These are phyloP conservation scores for Wickerhamiella allomyrinae DNA, from an alignment of 805 yeast species.

Conservation along the genomic window DNA sequence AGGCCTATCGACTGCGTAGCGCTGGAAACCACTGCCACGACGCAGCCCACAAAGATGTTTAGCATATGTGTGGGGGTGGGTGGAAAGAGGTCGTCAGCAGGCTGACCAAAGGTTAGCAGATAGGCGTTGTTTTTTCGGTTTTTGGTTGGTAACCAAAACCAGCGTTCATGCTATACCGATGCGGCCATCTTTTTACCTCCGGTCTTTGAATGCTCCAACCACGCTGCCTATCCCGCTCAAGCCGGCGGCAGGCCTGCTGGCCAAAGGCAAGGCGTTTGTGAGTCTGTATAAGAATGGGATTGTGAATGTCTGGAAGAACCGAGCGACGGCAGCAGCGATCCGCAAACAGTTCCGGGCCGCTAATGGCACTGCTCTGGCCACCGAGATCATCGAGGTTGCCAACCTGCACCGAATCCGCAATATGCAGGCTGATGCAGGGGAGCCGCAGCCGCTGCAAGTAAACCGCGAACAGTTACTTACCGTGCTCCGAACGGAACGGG, in stretches of 20 bases:
- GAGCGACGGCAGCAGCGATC: constrained; percentile 10
- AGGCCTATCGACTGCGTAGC: constrained; percentile 72
- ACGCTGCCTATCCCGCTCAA: constrained; percentile 16
- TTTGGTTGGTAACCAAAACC: too few species aligned
- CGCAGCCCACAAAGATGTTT: constrained; percentile 41
- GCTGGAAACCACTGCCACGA: constrained; percentile 59
- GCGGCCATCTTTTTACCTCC: too few species aligned
- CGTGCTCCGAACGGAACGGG: constrained; percentile 36
- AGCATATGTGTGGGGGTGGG: background rate
- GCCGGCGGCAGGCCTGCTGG: constrained; percentile 11
- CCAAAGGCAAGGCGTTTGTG: constrained; percentile 19
- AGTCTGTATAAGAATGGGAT: constrained; percentile 36
- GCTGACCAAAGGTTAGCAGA: too few species aligned
- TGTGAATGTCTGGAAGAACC: constrained; percentile 34
- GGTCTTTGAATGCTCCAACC: constrained; percentile 15
- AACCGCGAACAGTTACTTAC: constrained; percentile 36
- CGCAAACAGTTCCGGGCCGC: constrained; percentile 11
- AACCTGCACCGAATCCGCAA: constrained; percentile 8
- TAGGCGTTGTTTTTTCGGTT: too few species aligned
- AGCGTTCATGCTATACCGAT: too few species aligned
- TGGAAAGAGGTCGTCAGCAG: background rate
- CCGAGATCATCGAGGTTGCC: constrained; percentile 12
- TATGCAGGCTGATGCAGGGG: background rate
- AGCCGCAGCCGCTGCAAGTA: constrained; percentile 8
- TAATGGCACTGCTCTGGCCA: constrained; percentile 12